phyloP scores from a whole-genome alignment of 768 basidiomycete species.

The Rhodocollybia butyracea region DNA sequence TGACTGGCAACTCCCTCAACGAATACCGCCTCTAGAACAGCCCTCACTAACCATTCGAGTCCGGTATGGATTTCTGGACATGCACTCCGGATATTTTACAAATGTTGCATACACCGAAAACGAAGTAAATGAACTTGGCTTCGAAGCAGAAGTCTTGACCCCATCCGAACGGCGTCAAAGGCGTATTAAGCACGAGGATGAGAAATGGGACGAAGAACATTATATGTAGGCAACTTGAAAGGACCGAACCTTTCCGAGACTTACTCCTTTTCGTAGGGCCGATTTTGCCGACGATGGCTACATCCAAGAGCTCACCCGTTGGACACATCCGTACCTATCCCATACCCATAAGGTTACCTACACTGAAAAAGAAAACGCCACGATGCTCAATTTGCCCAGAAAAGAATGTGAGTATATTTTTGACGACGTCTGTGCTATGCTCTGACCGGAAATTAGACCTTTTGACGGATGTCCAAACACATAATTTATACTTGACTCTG shows the following conservation, averaged over 20 bases:
- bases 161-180: conserved; percentile 47
- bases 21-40: conserved; percentile 40
- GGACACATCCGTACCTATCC: conserved; percentile 54
- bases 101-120: conserved; percentile 75
- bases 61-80: conserved; percentile 75
- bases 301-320: conserved; percentile 66
- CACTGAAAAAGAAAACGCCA: conserved; percentile 68
- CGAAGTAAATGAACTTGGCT: conserved; percentile 77
- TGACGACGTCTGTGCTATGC: not conserved
- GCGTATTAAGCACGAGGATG: conserved; percentile 61
- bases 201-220: conserved; percentile 81
- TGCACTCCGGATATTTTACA: conserved; percentile 71
- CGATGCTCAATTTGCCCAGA: conserved; percentile 57
- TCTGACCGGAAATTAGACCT: conserved; percentile 48
- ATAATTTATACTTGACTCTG: conserved; percentile 64
- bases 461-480: conserved; percentile 49
- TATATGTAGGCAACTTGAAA: conserved; percentile 57
- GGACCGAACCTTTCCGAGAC: not conserved
- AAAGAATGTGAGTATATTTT: conserved; percentile 44
- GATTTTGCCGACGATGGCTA: conserved; percentile 77
- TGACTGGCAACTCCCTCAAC: conserved; percentile 77
- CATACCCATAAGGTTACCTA: conserved; percentile 42
- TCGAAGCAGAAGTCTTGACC: conserved; percentile 56
- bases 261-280: conserved; percentile 50
- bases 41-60: conserved; percentile 40